Evolutionary conservation across 345 rosid species (phyloP), one percentile per base, ranked within the genome.

Genomic region (Stellera chamaejasme): DNA sequence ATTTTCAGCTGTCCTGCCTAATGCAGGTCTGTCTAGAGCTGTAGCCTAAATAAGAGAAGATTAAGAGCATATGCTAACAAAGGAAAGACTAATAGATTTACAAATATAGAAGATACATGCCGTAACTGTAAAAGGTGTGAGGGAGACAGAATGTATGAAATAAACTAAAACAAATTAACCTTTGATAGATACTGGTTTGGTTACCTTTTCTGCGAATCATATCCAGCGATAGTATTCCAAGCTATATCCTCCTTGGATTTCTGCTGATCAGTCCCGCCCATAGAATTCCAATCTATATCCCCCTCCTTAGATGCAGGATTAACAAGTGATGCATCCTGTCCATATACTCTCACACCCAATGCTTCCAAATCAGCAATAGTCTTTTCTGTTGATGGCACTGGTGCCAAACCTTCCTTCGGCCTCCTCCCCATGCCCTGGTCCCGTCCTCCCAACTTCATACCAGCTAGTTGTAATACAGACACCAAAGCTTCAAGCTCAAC

Each of bases 171-270:
- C 19, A n/a, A 26, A 48, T 4, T 19, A 19, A 19, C 23, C 76
- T 69, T 19, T 3, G 39, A 48, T 46, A 45, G 15, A 6, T 15
- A 52, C 10, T 14, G 46, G 26, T 44, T 58, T 49, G 27, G 61
- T 14, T 64, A 84, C 92, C 83, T 61, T 63, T 93, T 93, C 70
- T 93, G 97, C 55, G 82, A 79, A 66, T 93, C 83, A 67, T 93
- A 93, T 15, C 99, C 99, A 60, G 96, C 93, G 69, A 93, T 84
- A 67, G 79, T 84, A 52, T 89, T 91, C 98, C 99, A 89, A 25
- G 86, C 82, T 68, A 93, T 78, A 58, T 79, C 87, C 39, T 32
- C 39, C 39, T 32, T 32, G 39, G 9, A 61, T 63, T 93, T 93
- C 70, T 93, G 97, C 55, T 84, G 79, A 68, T 89, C 83, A 69